phyloP scores from a whole-genome alignment of 1,284 basidiomycete genomes.

The Trichosporon faecale region DNA sequence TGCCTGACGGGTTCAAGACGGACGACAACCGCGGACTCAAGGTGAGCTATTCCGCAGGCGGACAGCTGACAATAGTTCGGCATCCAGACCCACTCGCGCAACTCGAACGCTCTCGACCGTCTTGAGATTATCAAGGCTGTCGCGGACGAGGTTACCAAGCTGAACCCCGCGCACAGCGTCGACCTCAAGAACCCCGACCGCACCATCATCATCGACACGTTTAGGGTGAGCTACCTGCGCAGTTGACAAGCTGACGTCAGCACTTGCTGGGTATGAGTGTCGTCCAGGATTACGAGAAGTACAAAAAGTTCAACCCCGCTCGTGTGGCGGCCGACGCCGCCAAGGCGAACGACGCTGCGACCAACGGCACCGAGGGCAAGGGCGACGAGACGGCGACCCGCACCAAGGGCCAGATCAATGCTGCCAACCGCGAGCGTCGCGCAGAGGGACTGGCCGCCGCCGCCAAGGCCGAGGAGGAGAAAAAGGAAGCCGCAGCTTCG shows the following conservation, averaged over 20 bases:
- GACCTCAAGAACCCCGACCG: constrained; percentile 42
- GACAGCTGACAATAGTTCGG: constrained; percentile 34
- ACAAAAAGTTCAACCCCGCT: constrained; percentile 39
- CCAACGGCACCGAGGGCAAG: constrained; percentile 2
- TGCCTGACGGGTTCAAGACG: constrained; percentile 17
- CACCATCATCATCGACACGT: constrained; percentile 43
- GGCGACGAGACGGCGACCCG: background rate
- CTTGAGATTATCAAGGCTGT: constrained; percentile 45
- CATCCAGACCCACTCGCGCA: constrained; percentile 35
- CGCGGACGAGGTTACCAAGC: constrained; percentile 37
- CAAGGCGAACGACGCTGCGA: constrained; percentile 16
- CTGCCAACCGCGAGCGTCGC: constrained; percentile 18
- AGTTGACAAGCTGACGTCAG: constrained; percentile 29
- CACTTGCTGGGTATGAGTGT: constrained; percentile 39
- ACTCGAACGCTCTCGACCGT: constrained; percentile 37
- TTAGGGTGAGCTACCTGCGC: constrained; percentile 30
- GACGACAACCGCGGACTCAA: constrained; percentile 16
- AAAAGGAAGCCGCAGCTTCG: background rate
- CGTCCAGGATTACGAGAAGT: constrained; percentile 40
- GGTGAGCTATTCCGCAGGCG: background rate
- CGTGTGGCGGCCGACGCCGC: constrained; percentile 26
- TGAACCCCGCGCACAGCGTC: constrained; percentile 37
- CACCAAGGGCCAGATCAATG: constrained; percentile 8
- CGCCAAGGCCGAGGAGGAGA: background rate
- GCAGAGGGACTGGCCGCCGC: constrained; percentile 10